Percentiles rank a stretch among this genome's conserved stretches.
These are phyloP conservation scores for Xerophyta viscosa DNA, from an alignment of 106 monocot species.

Conservation along the genomic window DNA sequence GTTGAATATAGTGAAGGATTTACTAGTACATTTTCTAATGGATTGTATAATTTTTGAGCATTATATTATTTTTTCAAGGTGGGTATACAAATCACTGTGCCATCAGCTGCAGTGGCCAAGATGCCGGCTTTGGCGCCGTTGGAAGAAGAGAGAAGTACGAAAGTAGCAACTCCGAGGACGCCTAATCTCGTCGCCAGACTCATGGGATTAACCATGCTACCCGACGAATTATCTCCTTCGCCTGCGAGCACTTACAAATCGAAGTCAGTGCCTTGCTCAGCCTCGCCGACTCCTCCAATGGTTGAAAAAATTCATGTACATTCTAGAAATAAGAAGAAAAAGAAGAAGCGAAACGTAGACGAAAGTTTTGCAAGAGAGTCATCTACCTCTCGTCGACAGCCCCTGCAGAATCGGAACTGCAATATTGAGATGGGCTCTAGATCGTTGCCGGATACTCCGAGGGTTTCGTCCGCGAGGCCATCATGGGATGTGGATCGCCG, in stretches of 20 bases:
- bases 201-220: conserved; percentile 51
- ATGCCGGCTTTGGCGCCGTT: background rate
- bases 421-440: conserved; percentile 24
- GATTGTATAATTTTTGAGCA: background rate
- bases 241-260: background rate
- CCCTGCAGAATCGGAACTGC: conserved; percentile 29
- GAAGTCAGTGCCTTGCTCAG: background rate
- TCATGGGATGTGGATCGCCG: conserved; percentile 33
- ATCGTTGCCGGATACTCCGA: conserved; percentile 59
- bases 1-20: background rate
- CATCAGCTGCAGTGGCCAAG: background rate
- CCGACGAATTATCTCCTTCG: conserved; percentile 13
- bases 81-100: conserved; percentile 2
- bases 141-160: conserved; percentile 5
- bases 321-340: conserved; percentile 10
- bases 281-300: background rate
- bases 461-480: conserved; percentile 36
- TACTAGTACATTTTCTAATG: background rate
- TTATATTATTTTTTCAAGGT: conserved; percentile 13
- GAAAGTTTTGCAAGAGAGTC: background rate
- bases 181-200: conserved; percentile 51
- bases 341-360: conserved; percentile 4
- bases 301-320: background rate
- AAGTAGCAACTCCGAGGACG: conserved; percentile 37
- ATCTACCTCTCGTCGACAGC: conserved; percentile 21